Evolutionary conservation across 202 grass and related monocot species (phyloP).

Genomic region (Cymbopogon flexuosus): DNA sequence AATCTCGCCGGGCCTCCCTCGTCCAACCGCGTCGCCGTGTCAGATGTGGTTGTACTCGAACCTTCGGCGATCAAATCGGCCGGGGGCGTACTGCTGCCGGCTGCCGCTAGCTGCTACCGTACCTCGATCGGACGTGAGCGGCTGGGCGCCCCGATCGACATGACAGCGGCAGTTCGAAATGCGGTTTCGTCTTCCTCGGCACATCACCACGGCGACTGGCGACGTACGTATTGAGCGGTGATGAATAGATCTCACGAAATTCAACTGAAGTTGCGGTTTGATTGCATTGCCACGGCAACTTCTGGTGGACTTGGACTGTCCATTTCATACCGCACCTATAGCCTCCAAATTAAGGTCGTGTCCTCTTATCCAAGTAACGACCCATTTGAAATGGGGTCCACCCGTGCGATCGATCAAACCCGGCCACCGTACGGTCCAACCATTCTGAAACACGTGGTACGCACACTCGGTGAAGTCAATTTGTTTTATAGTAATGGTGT

Average conservation of each 20-base stretch:
- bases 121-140: too few species aligned
- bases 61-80: background rate
- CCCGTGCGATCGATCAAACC: background rate
- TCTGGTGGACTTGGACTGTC: too few species aligned
- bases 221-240: background rate
- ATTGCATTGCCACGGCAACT: too few species aligned
- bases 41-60: background rate
- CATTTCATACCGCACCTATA: background rate
- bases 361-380: background rate
- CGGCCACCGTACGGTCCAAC: background rate
- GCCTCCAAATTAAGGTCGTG: background rate
- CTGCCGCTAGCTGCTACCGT: too few species aligned
- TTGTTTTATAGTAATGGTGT: background rate
- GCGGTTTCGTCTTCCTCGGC: too few species aligned
- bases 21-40: too few species aligned
- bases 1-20: too few species aligned
- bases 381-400: background rate
- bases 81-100: too few species aligned
- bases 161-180: too few species aligned
- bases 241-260: background rate
- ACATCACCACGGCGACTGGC: too few species aligned
- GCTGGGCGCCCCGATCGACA: too few species aligned
- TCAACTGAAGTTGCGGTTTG: too few species aligned
- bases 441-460: background rate
- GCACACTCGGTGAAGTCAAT: background rate